phyloP scores from a whole-genome alignment of 768 basidiomycete genomes.

The Leccinum olivaceopallidum region DNA sequence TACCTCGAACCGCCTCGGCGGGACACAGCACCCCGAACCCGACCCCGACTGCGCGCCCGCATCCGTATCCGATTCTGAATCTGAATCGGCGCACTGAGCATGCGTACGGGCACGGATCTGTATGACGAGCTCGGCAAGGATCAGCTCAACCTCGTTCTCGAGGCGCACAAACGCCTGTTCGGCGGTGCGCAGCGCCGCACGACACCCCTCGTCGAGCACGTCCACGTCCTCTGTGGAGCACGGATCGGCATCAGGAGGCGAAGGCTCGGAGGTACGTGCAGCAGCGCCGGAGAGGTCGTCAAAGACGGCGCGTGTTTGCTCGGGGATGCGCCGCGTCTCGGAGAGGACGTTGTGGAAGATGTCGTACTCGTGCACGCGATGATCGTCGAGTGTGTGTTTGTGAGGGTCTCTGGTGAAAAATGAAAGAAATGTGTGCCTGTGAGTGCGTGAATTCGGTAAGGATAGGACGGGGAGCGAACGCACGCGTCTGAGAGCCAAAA shows the following conservation, averaged over 20 bases:
- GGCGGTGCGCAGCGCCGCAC: slow-evolving; percentile 39
- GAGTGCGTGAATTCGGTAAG: neutral
- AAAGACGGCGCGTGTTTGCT: slow-evolving; percentile 40
- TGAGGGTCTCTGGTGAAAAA: slow-evolving; percentile 23
- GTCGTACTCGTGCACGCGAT: slow-evolving; percentile 52
- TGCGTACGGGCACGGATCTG: slow-evolving; percentile 28
- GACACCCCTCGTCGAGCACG: slow-evolving; percentile 38
- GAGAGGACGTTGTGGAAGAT: slow-evolving; percentile 50
- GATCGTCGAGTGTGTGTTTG: slow-evolving; percentile 34
- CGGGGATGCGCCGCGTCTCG: slow-evolving; percentile 43
- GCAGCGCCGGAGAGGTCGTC: slow-evolving; percentile 36
- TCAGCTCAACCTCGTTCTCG: slow-evolving; percentile 42
- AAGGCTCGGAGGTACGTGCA: neutral
- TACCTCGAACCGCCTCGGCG: slow-evolving; percentile 20
- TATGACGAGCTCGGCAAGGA: slow-evolving; percentile 38
- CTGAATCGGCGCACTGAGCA: neutral
- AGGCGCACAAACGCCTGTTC: slow-evolving; percentile 44
- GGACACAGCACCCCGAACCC: neutral
- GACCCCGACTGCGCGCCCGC: neutral
- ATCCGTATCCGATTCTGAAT: neutral
- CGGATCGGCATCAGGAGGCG: neutral
- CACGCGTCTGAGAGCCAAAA: slow-evolving; percentile 50
- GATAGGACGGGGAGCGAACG: slow-evolving; percentile 15
- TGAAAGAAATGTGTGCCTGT: neutral
- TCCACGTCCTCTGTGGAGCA: slow-evolving; percentile 3